Evolutionary conservation across 345 rosid species (phyloP).

Genomic region (Rhodamnia argentea): DNA sequence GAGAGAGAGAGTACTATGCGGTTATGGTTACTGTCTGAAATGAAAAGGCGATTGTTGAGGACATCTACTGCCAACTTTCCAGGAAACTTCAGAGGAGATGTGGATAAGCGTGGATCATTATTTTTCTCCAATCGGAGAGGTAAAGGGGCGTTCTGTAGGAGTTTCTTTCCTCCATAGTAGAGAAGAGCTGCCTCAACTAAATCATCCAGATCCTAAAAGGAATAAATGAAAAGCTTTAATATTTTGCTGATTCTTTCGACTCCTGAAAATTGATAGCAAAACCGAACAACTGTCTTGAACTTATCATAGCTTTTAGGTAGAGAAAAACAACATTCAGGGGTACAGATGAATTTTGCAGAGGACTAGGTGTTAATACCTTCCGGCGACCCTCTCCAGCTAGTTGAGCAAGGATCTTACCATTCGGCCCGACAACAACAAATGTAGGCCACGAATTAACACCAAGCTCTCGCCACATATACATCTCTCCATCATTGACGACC

Average conservation of each 20-base stretch:
- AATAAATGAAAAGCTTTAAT: background rate
- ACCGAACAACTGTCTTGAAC: background rate
- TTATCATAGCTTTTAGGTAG: background rate
- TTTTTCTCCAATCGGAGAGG: constrained; percentile 75
- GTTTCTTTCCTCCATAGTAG: constrained; percentile 64
- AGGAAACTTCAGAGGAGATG: constrained; percentile 89
- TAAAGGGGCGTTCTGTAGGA: constrained; percentile 53
- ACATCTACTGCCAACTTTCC: constrained; percentile 85
- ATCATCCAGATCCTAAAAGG: constrained; percentile 71
- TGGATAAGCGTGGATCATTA: constrained; percentile 62
- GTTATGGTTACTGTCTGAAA: constrained; percentile 96
- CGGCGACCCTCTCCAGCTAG: constrained; percentile 81
- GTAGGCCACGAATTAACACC: constrained; percentile 98
- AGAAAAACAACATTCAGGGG: background rate
- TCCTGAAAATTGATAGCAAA: background rate
- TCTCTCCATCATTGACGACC: constrained; percentile 97
- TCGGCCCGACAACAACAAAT: constrained; percentile 78
- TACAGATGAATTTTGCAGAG: background rate
- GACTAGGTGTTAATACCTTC: constrained; percentile 38
- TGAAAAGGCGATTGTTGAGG: constrained; percentile 80
- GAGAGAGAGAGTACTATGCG: constrained; percentile 53
- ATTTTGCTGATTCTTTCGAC: background rate
- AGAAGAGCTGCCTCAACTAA: constrained; percentile 78
- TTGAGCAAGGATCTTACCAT: constrained; percentile 77
- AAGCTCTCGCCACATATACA: constrained; percentile 83